Percentiles rank a stretch among this genome's conserved stretches.
Conservation (phyloP, 495 filamentous ascomycete species). For the Bombardia bombarda region DNA sequence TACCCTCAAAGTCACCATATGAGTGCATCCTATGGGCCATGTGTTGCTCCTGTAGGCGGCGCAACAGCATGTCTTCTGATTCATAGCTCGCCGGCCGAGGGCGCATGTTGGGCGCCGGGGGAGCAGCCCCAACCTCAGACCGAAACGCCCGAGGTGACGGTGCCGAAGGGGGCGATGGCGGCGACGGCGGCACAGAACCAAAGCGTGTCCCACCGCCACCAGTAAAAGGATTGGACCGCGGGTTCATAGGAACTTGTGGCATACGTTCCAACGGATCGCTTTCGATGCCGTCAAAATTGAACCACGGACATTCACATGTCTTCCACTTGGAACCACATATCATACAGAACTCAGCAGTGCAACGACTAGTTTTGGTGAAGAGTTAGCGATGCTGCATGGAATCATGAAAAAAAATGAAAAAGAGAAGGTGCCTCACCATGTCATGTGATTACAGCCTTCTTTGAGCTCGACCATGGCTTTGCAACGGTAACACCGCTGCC, state of each 20-base stretch:
- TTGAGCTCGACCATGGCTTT: conserved; percentile 68
- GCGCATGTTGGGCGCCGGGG: conserved; percentile 12
- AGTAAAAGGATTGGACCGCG: conserved; percentile 19
- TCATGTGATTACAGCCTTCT: conserved; percentile 82
- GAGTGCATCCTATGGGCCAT: conserved; percentile 47
- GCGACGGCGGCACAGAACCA: conserved; percentile 8
- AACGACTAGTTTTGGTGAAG: conserved; percentile 45
- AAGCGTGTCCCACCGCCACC: conserved; percentile 1
- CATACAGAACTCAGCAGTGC: conserved; percentile 77
- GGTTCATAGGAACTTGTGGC: conserved; percentile 26
- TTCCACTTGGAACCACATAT: conserved; percentile 74
- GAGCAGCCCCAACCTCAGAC: conserved; percentile 11
- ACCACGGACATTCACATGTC: conserved; percentile 72
- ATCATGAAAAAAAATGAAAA: not conserved
- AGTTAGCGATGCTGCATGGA: not conserved
- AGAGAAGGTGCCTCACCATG: conserved; percentile 47
- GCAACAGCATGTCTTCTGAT: conserved; percentile 44
- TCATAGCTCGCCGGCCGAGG: conserved; percentile 39
- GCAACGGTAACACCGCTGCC: conserved; percentile 72
- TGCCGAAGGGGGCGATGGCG: conserved; percentile 19
- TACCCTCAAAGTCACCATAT: conserved; percentile 35
- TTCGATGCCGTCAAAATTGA: conserved; percentile 57
- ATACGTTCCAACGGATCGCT: conserved; percentile 51
- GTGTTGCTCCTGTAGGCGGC: conserved; percentile 49
- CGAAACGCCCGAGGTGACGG: conserved; percentile 22